Evolutionary conservation across 1,139 yeast species (phyloP).

Genomic region (Protomyces gravidus): DNA sequence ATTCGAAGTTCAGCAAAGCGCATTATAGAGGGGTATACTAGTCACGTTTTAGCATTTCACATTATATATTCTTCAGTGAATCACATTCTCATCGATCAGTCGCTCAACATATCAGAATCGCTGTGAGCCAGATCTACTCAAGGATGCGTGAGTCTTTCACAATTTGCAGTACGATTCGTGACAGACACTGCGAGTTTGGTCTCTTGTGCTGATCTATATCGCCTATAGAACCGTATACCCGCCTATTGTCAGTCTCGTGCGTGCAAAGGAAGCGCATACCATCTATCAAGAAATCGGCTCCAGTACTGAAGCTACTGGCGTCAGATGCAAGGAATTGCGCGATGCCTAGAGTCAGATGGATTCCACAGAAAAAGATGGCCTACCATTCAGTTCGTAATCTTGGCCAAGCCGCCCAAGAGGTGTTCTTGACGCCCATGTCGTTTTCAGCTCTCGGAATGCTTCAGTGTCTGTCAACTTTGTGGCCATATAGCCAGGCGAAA

Average conservation of each 20-base stretch:
- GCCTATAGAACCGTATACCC: conserved; percentile 19
- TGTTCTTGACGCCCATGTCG: conserved; percentile 63
- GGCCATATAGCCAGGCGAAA: conserved; percentile 76
- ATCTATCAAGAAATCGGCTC: conserved; percentile 73
- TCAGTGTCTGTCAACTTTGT: conserved; percentile 53
- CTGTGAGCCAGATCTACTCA: too few species aligned
- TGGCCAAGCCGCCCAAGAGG: conserved; percentile 79
- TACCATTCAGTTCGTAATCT: conserved; percentile 78
- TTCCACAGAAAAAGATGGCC: conserved; percentile 37
- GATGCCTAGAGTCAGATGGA: conserved; percentile 51
- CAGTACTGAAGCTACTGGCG: conserved; percentile 81
- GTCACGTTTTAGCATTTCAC: too few species aligned
- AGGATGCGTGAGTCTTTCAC: too few species aligned
- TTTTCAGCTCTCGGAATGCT: conserved; percentile 49
- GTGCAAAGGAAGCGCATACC: conserved; percentile 52
- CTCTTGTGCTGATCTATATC: too few species aligned
- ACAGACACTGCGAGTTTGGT: too few species aligned
- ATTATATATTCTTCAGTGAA: too few species aligned
- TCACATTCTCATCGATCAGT: too few species aligned
- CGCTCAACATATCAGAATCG: too few species aligned
- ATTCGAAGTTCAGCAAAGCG: too few species aligned
- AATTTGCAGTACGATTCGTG: too few species aligned
- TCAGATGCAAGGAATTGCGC: conserved; percentile 57
- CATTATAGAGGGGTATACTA: too few species aligned
- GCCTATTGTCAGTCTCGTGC: not conserved